Evolutionary conservation across 768 basidiomycete species (phyloP), one percentile per base, ranked within the genome.

Genomic region (Rhodotorula taiwanensis): DNA sequence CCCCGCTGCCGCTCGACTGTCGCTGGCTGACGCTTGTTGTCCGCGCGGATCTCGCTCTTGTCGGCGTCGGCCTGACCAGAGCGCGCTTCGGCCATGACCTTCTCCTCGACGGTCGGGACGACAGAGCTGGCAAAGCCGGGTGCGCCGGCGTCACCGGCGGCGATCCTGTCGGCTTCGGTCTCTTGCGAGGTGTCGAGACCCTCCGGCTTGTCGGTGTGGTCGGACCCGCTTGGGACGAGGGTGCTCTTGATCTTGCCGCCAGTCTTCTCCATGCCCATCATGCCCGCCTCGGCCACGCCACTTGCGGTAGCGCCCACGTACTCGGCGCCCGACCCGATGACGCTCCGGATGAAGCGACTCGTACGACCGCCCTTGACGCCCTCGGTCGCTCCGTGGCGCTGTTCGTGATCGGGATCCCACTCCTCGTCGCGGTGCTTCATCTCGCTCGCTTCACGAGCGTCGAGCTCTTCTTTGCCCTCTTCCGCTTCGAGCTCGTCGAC

Each of bases 341-440:
- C 51, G n/a, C 25, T 47, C 34, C 44, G 55, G 30, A 51, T 36
- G 60, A 54, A 65, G 28, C 43, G 33, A 9, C 23, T 30, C 4
- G 58, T 58, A 33, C 44, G 51, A 25, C 47, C 66, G 25, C 44
- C 52, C 47, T 54, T 36, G 23, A 52, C 64, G 34, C 64, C 64
- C 27, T 36, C 58, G 15, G 51, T 31, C 20, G 52, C 52, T 15
- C 64, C 64, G 48, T 43, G 58, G 15, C 49, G 52, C 52, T 66
- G 65, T 52, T 89, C 85, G 5, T 77, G 74, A 67, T 86, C 83
- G 3, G 87, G 86, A 74, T 89, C 86, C 86, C 87, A 88, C 13
- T 80, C 74, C 20, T 76, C 80, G 81, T 82, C 25, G 85, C 76
- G 25, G 47, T 51, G 33, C 50, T 56, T 36, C 50, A 56, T 39